Evolutionary conservation across 2,329 filamentous ascomycete genomes (phyloP).

Genomic region (Tothia fuscella): DNA sequence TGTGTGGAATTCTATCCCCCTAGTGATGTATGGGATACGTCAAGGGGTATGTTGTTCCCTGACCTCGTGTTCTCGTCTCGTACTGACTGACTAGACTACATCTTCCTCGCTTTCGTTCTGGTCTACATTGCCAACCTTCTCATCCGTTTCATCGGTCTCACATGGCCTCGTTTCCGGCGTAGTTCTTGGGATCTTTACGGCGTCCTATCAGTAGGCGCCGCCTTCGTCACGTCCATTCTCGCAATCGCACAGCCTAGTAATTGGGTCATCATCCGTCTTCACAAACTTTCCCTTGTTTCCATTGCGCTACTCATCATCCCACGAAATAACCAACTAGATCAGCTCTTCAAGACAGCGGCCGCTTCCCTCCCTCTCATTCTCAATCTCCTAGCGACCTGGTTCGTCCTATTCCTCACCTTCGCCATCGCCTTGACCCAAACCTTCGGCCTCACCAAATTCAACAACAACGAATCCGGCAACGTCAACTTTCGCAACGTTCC

Average conservation of each 20-base stretch:
- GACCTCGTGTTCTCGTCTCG: not conserved
- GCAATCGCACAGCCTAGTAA: constrained; percentile 48
- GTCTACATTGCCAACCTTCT: constrained; percentile 73
- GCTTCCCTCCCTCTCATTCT: constrained; percentile 83
- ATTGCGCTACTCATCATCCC: constrained; percentile 86
- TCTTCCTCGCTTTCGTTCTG: constrained; percentile 73
- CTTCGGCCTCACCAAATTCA: constrained; percentile 89
- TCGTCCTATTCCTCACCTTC: constrained; percentile 90
- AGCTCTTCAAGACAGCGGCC: constrained; percentile 96
- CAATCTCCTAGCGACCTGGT: constrained; percentile 91
- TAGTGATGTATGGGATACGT: constrained; percentile 54
- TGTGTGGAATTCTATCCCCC: constrained; percentile 79
- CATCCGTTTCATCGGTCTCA: constrained; percentile 76
- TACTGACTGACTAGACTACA: constrained; percentile 38
- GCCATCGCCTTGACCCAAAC: constrained; percentile 94
- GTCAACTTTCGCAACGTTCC: constrained; percentile 90
- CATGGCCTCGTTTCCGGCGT: constrained; percentile 80
- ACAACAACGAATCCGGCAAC: constrained; percentile 57
- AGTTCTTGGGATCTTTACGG: constrained; percentile 96
- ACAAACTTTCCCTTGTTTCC: constrained; percentile 89
- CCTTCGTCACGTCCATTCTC: constrained; percentile 71
- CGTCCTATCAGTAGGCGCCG: constrained; percentile 63
- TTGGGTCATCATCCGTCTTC: constrained; percentile 61
- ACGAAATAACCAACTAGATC: constrained; percentile 90
- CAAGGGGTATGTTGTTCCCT: constrained; percentile 41